Percentiles rank a stretch among this genome's conserved stretches.
phyloP scores from a whole-genome alignment of 2,329 filamentous ascomycete genomes.

The Colletotrichum chlorophyti region DNA sequence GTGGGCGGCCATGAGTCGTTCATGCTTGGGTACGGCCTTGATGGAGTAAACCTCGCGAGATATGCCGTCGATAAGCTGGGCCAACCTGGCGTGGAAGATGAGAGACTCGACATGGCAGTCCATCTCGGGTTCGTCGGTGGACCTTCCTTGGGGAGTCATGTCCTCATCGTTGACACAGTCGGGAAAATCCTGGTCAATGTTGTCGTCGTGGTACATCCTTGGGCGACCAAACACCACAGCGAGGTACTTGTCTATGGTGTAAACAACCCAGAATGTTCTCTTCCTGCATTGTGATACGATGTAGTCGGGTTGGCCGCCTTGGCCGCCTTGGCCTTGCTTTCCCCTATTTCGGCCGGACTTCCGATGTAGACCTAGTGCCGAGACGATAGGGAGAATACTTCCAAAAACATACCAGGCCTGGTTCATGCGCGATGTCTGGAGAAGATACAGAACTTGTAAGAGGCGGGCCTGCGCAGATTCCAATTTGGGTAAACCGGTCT shows the following conservation, averaged over 20 bases:
- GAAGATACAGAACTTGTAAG: slow-evolving; percentile 63
- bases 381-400: slow-evolving; percentile 59
- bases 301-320: slow-evolving; percentile 42
- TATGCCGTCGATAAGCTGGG: slow-evolving; percentile 46
- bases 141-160: slow-evolving; percentile 48
- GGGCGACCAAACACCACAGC: slow-evolving; percentile 69
- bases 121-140: slow-evolving; percentile 35
- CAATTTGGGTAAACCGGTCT: slow-evolving; percentile 59
- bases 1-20: slow-evolving; percentile 46
- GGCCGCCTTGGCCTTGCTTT: background rate
- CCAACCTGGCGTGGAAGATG: slow-evolving; percentile 52
- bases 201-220: slow-evolving; percentile 66
- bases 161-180: slow-evolving; percentile 62
- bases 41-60: slow-evolving; percentile 49
- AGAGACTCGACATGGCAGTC: slow-evolving; percentile 59
- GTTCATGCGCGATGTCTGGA: slow-evolving; percentile 65
- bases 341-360: slow-evolving; percentile 18
- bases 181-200: slow-evolving; percentile 68
- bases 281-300: slow-evolving; percentile 59
- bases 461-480: slow-evolving; percentile 65
- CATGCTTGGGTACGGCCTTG: slow-evolving; percentile 39
- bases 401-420: slow-evolving; percentile 69
- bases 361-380: slow-evolving; percentile 44
- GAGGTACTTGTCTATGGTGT: slow-evolving; percentile 68
- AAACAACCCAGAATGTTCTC: slow-evolving; percentile 67